Evolutionary conservation across 257 asterid genomes (phyloP).

Genomic region (Nicotiana sylvestris): DNA sequence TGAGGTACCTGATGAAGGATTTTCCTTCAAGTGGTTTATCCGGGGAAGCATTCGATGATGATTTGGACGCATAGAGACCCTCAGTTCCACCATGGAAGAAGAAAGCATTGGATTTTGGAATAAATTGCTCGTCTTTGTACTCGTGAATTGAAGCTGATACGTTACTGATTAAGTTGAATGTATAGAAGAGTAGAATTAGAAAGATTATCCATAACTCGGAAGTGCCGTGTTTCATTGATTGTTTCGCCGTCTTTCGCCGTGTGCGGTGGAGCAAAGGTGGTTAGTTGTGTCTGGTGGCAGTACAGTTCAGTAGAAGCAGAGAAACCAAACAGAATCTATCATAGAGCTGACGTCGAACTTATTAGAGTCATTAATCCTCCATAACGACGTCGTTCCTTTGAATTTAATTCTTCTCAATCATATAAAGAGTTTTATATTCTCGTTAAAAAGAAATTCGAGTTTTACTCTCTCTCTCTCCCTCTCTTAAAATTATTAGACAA

Average conservation of each 20-base stretch:
- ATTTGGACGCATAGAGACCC: constrained; percentile 26
- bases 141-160: constrained; percentile 31
- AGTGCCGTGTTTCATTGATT: background rate
- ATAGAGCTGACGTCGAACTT: background rate
- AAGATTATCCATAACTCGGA: background rate
- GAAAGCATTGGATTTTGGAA: constrained; percentile 31
- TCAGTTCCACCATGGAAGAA: constrained; percentile 34
- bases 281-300: background rate
- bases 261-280: background rate
- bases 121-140: constrained; percentile 25
- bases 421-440: background rate
- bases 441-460: background rate
- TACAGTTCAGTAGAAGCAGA: background rate
- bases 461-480: too few species aligned
- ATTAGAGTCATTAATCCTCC: background rate
- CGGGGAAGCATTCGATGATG: background rate
- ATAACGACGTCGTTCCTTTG: background rate
- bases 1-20: constrained; percentile 24
- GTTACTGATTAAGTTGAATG: background rate
- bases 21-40: constrained; percentile 21
- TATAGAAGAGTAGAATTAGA: background rate
- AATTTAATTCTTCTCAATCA: too few species aligned
- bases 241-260: background rate
- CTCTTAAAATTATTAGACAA: background rate
- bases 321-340: background rate